A percentile compares a stretch with the other conserved stretches of the same genome.
These are phyloP conservation scores for Salix dunnii DNA, from an alignment of 345 rosid genomes.

Conservation along the genomic window DNA sequence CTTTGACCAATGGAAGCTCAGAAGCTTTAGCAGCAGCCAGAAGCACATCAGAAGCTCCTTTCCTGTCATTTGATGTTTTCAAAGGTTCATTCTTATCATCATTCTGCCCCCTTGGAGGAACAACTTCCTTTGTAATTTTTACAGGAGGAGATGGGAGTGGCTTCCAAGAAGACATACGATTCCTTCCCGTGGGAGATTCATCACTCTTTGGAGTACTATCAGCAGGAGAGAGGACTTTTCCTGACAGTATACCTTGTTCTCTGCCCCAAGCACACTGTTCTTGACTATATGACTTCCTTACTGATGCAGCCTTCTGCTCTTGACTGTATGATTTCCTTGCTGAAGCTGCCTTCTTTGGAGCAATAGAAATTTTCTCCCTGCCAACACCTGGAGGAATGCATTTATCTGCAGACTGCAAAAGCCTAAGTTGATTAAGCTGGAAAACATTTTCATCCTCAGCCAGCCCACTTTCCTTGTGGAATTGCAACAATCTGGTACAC, in stretches of 20 bases:
- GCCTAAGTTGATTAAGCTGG: conserved; percentile 75
- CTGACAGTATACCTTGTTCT: conserved; percentile 42
- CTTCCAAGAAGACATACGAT: conserved; percentile 90
- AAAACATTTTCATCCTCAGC: conserved; percentile 71
- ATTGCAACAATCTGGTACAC: conserved; percentile 94
- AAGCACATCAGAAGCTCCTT: conserved; percentile 43
- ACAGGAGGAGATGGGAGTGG: conserved; percentile 74
- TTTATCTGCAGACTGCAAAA: conserved; percentile 73
- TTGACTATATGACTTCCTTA: conserved; percentile 90
- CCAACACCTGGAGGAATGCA: conserved; percentile 40
- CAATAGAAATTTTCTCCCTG: conserved; percentile 63
- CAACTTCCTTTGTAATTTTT: conserved; percentile 54
- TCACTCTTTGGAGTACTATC: conserved; percentile 44
- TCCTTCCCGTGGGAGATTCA: conserved; percentile 62
- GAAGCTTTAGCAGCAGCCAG: conserved; percentile 35
- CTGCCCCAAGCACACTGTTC: conserved; percentile 85
- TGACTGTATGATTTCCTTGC: conserved; percentile 88
- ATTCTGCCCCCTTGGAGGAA: conserved; percentile 46
- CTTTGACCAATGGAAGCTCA: conserved; percentile 54
- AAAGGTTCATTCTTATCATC: conserved; percentile 52
- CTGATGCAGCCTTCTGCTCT: conserved; percentile 68
- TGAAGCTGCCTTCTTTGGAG: conserved; percentile 50
- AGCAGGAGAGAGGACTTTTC: conserved; percentile 36
- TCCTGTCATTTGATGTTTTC: conserved; percentile 31
- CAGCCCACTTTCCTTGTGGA: conserved; percentile 95